Conservation (phyloP, 768 basidiomycete species). For the Panaeolus cyanescens region DNA sequence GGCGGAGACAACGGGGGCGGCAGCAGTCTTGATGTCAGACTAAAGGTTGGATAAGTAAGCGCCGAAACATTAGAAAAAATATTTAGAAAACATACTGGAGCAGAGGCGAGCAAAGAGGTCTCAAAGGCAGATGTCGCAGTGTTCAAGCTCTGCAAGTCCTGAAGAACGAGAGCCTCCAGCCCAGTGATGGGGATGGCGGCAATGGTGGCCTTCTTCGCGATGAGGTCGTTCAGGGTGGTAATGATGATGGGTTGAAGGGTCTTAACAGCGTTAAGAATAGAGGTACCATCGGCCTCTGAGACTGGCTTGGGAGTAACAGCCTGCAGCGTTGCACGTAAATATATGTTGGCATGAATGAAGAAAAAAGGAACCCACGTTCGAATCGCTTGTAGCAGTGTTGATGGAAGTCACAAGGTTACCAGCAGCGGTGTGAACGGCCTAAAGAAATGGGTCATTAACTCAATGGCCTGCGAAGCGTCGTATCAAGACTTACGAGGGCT, state of each 20-base stretch:
- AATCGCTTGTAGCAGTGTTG: slow-evolving; percentile 28
- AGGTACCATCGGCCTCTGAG: slow-evolving; percentile 22
- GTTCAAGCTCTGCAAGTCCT: slow-evolving; percentile 26
- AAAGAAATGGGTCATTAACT: neutral
- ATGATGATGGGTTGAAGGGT: slow-evolving; percentile 16
- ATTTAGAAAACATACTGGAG: slow-evolving; percentile 31
- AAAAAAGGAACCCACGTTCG: slow-evolving; percentile 15
- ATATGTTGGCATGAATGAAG: neutral
- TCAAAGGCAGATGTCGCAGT: slow-evolving; percentile 26
- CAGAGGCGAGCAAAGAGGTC: slow-evolving; percentile 20
- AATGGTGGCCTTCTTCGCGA: slow-evolving; percentile 27
- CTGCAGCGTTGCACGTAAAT: neutral
- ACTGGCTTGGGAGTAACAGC: slow-evolving; percentile 16
- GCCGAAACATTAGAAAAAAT: no score
- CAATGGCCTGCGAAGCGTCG: neutral
- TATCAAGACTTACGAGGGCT: slow-evolving; percentile 23
- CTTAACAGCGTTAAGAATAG: slow-evolving; percentile 20
- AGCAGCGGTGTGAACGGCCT: slow-evolving; percentile 28
- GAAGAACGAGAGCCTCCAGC: neutral
- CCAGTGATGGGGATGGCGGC: slow-evolving; percentile 20
- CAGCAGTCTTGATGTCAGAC: slow-evolving; percentile 5
- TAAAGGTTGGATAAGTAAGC: no score
- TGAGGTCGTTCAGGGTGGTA: slow-evolving; percentile 18
- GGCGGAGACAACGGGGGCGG: slow-evolving; percentile 16
- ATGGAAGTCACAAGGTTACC: slow-evolving; percentile 18